A percentile compares a stretch with the other conserved stretches of the same genome.
Conservation (phyloP, 257 asterid species). For the Lavandula angustifolia region DNA sequence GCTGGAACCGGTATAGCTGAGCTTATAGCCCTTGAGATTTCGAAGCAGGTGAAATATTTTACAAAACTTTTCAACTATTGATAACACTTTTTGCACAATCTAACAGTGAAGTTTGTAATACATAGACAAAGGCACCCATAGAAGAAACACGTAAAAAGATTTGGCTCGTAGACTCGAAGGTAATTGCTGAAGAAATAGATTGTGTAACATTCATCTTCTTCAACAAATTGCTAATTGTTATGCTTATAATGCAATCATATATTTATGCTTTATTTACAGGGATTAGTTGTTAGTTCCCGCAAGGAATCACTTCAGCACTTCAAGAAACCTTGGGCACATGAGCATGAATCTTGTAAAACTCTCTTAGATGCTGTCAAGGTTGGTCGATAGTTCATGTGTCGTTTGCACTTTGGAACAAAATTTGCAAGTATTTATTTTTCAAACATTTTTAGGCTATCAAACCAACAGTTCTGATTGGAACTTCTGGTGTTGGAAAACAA, state of each 20-base stretch:
- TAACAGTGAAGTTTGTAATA: conserved; percentile 26
- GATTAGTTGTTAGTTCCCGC: conserved; percentile 74
- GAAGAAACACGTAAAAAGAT: conserved; percentile 80
- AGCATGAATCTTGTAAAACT: conserved; percentile 61
- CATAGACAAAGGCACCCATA: conserved; percentile 53
- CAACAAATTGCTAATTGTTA: conserved; percentile 6
- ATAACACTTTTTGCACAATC: neutral
- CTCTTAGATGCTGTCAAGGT: conserved; percentile 94
- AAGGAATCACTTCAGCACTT: conserved; percentile 87
- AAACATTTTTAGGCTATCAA: conserved; percentile 61
- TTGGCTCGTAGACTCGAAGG: conserved; percentile 98
- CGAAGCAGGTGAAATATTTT: conserved; percentile 59
- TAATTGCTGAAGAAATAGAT: conserved; percentile 27
- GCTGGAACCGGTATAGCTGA: conserved; percentile 99
- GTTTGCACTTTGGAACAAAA: neutral
- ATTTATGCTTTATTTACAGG: conserved; percentile 46
- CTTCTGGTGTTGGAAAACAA: conserved; percentile 84
- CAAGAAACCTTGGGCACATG: conserved; percentile 96
- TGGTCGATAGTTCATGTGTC: conserved; percentile 17
- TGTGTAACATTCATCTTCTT: conserved; percentile 1
- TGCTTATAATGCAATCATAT: conserved; percentile 8
- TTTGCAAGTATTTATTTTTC: conserved; percentile 1
- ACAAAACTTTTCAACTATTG: neutral
- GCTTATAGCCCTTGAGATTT: conserved; percentile 90
- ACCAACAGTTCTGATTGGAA: conserved; percentile 86